Conservation (phyloP, 371 early-diverging fungal species). For the Syncephalis plumigaleata region DNA sequence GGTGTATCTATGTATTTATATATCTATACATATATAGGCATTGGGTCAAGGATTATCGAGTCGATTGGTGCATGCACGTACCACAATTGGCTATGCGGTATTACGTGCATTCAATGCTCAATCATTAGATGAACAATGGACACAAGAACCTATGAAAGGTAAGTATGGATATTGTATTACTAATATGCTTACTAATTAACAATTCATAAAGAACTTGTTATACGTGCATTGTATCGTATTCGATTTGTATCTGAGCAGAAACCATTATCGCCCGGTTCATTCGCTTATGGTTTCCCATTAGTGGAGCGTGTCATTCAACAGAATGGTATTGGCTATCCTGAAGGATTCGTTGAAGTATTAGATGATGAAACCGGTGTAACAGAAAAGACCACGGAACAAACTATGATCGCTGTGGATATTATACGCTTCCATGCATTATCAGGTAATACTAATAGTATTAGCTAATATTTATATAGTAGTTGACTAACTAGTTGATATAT, state of each 20-base stretch:
- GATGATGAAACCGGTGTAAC: slow-evolving; percentile 2
- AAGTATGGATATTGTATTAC: too few species aligned
- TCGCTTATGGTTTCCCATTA: slow-evolving; percentile 70
- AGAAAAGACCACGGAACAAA: slow-evolving; percentile 37
- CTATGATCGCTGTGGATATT: slow-evolving; percentile 54
- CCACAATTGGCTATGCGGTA: slow-evolving; percentile 1
- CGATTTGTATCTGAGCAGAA: slow-evolving; percentile 42
- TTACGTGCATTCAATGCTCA: slow-evolving; percentile 8
- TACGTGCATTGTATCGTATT: slow-evolving; percentile 55
- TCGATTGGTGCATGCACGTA: too few species aligned
- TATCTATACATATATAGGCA: too few species aligned
- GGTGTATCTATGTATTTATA: too few species aligned
- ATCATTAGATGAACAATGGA: slow-evolving; percentile 47
- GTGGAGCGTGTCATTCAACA: slow-evolving; percentile 45
- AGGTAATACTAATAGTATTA: too few species aligned
- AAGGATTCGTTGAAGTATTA: not conserved
- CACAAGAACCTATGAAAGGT: slow-evolving; percentile 32
- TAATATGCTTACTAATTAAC: too few species aligned
- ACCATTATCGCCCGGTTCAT: slow-evolving; percentile 50
- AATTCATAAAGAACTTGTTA: slow-evolving; percentile 22
- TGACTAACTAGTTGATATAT: too few species aligned
- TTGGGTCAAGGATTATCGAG: too few species aligned
- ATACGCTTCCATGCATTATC: slow-evolving; percentile 31
- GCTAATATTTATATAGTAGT: too few species aligned
- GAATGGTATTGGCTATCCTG: slow-evolving; percentile 33